Base-by-base conservation (phyloP, 2,329 filamentous ascomycete genomes). In the Chaetomium sp. region DNA sequence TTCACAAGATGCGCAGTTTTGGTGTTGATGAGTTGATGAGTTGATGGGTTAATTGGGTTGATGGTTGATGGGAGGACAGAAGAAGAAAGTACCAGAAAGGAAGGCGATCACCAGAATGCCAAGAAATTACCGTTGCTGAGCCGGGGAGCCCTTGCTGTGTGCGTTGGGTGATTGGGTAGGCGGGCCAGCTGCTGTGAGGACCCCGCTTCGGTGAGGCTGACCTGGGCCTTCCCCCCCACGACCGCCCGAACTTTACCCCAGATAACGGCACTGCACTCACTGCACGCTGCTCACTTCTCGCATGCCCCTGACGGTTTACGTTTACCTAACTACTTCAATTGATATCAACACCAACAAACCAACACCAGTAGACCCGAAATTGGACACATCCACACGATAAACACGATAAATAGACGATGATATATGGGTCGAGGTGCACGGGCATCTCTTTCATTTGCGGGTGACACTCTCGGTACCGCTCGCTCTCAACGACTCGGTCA, bases 361-460 rank as follows among this genome's bases (percentile, higher is more conserved):
- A 19, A 38, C 35, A 38, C 35, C 35, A 16, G 13, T 38, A 38
- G 35, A 42, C 16, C 13, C 38, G 5, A n/a, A 42, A 42, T 42
- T 42, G 16, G 16, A 10, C 21, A 51, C 21, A 3, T 29, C 27
- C 3, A 12, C 21, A n/a, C n/a, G n/a, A n/a, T n/a, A n/a, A 51
- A 27, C 21, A 27, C 49, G n/a, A n/a, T 42, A 19, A 42, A 42
- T 42, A 42, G 16, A 62, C 49, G 59, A 60, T 62, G 64, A 21
- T 42, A 21, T 16, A n/a, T 27, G 42, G 56, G 21, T 51, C 38
- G 3, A 23, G 23, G 25, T 16, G 23, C 56, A 66, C 59, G 25
- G 49, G 47, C 54, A 64, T 25, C 53, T 55, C 38, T 13, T 59
- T 64, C 49, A 58, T 58, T 57, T 64, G 54, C 65, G 54, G 57